Evolutionary conservation across 805 yeast species (phyloP), one percentile per base, ranked within the genome.

Genomic region (Wickerhamomyces sydowiorum): DNA sequence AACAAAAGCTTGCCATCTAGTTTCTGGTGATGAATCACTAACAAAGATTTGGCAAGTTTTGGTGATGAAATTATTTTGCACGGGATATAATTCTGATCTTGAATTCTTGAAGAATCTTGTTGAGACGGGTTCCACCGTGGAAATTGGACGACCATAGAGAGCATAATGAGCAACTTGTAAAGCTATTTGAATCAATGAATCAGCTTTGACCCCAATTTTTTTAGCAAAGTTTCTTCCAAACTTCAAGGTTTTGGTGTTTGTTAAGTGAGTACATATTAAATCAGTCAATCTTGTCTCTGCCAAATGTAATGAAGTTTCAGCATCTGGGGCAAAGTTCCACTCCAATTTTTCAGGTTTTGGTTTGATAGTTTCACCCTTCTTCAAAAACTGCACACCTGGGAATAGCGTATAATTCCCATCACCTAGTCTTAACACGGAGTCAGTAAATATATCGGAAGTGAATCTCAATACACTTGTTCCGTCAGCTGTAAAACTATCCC

Each of bases 131-230:
- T 89, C 97, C 52, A 86, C 82, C 1, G 95, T 83, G 48, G 91
- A 85, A 51, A 85, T 93, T 42, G 86, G 86, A 55, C 82, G 84
- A 17, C 97, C 97, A 54, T 89, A 89, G 34, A 89, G 69, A 0
- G 96, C 93, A 60, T 88, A 89, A 61, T 89, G 90, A 3, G 96
- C 87, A 8, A 91, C 81, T 60, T 89, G 96, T 62, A 89, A 78
- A 8, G 93, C 85, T 77, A 89, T 77, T 61, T 89, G 97, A 32
- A 88, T 82, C 67, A 85, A 83, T 0, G 96, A 91, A 66, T 89
- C 97, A 0, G 96, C 90, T 35, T 87, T 82, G 56, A 80, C 78
- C 33, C 89, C 91, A 79, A 85, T 77, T 46, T 79, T 82, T 52
- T 80, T 80, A 48, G 89, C 86, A 47, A 79, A 75, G 43, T 81